These are phyloP conservation scores for Aspergillus felis DNA, from an alignment of 2,329 filamentous ascomycete genomes.

Conservation along the genomic window DNA sequence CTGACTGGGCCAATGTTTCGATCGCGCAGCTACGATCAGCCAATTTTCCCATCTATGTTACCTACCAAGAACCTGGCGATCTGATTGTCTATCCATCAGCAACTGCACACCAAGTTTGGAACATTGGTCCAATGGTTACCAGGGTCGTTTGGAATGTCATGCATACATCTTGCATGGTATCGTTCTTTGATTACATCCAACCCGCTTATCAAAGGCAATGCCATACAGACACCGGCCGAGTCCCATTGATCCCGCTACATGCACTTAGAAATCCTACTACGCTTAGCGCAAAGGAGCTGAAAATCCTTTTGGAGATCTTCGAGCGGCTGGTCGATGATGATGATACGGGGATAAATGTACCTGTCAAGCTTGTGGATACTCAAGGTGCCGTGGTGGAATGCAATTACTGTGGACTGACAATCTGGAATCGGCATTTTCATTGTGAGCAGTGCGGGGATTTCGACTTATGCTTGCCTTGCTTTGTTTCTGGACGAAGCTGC, in stretches of 20 bases:
- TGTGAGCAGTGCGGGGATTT: constrained; percentile 35
- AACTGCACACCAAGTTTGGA: constrained; percentile 37
- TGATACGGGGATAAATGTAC: constrained; percentile 19
- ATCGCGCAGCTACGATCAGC: constrained; percentile 27
- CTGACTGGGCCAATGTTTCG: constrained; percentile 32
- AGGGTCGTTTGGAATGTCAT: constrained; percentile 38
- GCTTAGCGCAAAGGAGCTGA: constrained; percentile 16
- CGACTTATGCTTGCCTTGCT: constrained; percentile 34
- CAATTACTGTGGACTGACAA: constrained; percentile 35
- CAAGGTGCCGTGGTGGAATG: constrained; percentile 32
- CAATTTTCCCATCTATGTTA: constrained; percentile 34
- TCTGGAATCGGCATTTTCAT: constrained; percentile 38
- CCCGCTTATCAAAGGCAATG: constrained; percentile 33
- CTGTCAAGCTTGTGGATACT: constrained; percentile 25
- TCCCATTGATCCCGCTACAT: constrained; percentile 27
- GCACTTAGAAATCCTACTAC: constrained; percentile 12
- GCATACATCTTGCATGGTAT: constrained; percentile 30
- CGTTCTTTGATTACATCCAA: constrained; percentile 33
- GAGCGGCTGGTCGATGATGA: constrained; percentile 31
- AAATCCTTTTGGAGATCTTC: constrained; percentile 27
- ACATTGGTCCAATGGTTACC: constrained; percentile 30
- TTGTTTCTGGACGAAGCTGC: constrained; percentile 33
- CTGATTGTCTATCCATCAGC: constrained; percentile 35
- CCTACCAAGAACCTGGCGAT: constrained; percentile 31
- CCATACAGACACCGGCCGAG: constrained; percentile 27